A percentile compares a stretch with the other conserved stretches of the same genome.
These are phyloP conservation scores for Lachnellula cervina DNA, from an alignment of 2,329 filamentous ascomycete species.

Conservation along the genomic window DNA sequence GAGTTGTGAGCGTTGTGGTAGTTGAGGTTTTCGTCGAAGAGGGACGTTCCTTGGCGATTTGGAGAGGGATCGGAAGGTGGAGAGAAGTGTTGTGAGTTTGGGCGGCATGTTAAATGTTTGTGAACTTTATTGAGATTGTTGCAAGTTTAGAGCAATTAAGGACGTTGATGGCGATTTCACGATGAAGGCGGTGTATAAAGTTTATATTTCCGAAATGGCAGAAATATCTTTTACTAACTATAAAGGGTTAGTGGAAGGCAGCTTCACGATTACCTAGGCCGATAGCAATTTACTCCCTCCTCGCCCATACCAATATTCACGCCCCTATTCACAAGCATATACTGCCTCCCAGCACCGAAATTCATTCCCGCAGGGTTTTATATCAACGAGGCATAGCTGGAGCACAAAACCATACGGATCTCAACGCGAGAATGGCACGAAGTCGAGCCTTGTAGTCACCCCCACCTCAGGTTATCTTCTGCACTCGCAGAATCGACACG, in stretches of 20 bases:
- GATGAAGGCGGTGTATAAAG: not conserved
- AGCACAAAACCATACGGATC: not conserved
- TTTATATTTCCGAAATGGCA: not conserved
- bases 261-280: not conserved
- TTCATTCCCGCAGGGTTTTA: not conserved
- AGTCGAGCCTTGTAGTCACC: slow-evolving; percentile 1
- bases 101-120: slow-evolving; percentile 4
- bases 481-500: not conserved
- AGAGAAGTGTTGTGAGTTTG: not conserved
- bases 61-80: not conserved
- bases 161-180: not conserved
- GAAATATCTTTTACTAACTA: not conserved
- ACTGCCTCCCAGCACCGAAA: too few species aligned
- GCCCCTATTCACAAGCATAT: not conserved
- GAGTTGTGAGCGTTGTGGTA: not conserved
- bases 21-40: not conserved
- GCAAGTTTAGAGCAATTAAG: not conserved
- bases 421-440: not conserved
- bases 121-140: not conserved
- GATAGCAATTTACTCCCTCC: not conserved
- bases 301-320: not conserved
- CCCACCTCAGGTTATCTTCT: slow-evolving; percentile 1
- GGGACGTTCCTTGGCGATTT: not conserved
- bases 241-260: not conserved
- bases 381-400: not conserved